Evolutionary conservation across 139 green algal genomes (phyloP), one percentile per base, ranked within the genome.

Genomic region (Trebouxia sp.): DNA sequence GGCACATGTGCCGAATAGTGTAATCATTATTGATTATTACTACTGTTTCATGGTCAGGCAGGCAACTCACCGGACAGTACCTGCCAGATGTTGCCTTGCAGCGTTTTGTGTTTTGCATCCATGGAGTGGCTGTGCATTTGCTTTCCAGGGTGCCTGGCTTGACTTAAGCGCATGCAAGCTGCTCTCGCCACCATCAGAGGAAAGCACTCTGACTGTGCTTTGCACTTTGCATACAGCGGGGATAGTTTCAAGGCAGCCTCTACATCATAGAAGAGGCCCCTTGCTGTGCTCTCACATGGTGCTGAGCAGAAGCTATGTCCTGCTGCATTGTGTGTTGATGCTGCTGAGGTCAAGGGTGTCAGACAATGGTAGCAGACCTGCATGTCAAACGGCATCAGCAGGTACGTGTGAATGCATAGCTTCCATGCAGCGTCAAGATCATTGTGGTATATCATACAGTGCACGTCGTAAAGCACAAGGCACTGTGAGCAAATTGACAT

Each of bases 171-270:
- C 42, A 79, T 74, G 81, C 86, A 89, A 2, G 86, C 86, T 65
- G 88, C 75, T 28, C 78, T 58, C 0, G 80, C 80, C 3, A 58
- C 47, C 48, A 91, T 70, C 15, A 91, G 76, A 3, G 87, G 87
- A 28, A 91, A 88, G 17, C 86, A 84, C 42, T 88, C 82, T 3
- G 62, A 58, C 6, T 53, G 24, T 7, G 39, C 24, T 30, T 17
- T 69, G 30, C 58, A 69, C 30, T 69, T 41, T 11, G 39, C 30
- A 10, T 20, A 30, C 10, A 69, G 30, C 24, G 58, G 58, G 2
- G 12, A 28, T 1, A 69, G 1, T 11, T 69, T 15, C 28, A 69
- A 15, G 5, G 30, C 28, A 39, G 7, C 41, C 28, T 69, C 58
- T 39, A 39, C 30, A 24, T 8, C 41, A 30, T 39, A 30, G 30